phyloP scores from a whole-genome alignment of 371 early-diverging fungal genomes.

The Mortierella sp. region DNA sequence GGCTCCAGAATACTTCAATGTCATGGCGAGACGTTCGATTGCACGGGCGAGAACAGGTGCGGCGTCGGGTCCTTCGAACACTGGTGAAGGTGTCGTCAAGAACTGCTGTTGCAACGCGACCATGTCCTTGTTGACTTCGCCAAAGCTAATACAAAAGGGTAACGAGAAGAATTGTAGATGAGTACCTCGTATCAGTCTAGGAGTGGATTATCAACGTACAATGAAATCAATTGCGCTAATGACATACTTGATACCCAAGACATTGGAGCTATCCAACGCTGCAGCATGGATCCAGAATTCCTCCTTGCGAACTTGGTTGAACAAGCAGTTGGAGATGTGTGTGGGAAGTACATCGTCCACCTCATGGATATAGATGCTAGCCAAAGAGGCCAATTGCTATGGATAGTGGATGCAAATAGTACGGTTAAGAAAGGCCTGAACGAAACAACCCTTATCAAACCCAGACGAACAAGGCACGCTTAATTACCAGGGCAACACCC shows the following conservation, averaged over 20 bases:
- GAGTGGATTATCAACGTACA: background rate
- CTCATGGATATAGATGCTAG: slow-evolving; percentile 68
- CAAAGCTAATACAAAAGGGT: slow-evolving; percentile 45
- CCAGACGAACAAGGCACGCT: background rate
- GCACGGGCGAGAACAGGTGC: slow-evolving; percentile 63
- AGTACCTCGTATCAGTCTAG: too few species aligned
- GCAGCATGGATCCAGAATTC: slow-evolving; percentile 67
- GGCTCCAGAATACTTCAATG: slow-evolving; percentile 56
- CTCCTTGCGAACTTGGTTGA: slow-evolving; percentile 57
- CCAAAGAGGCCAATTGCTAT: slow-evolving; percentile 66
- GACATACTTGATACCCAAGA: slow-evolving; percentile 68
- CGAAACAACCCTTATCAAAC: background rate
- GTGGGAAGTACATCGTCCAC: slow-evolving; percentile 71
- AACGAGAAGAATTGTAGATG: background rate
- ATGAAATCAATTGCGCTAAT: background rate
- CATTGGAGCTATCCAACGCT: slow-evolving; percentile 65
- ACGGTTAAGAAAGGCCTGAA: background rate
- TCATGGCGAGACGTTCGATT: slow-evolving; percentile 65
- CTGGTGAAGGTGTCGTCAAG: slow-evolving; percentile 68
- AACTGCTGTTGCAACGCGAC: slow-evolving; percentile 67
- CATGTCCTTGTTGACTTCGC: slow-evolving; percentile 60
- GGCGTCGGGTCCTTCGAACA: slow-evolving; percentile 58
- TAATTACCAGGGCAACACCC: slow-evolving; percentile 60
- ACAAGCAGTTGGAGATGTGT: slow-evolving; percentile 66
- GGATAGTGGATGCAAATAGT: background rate